These are phyloP conservation scores for Chrysopogon serrulatus DNA, from an alignment of 176 grass and related monocot species.

Conservation along the genomic window DNA sequence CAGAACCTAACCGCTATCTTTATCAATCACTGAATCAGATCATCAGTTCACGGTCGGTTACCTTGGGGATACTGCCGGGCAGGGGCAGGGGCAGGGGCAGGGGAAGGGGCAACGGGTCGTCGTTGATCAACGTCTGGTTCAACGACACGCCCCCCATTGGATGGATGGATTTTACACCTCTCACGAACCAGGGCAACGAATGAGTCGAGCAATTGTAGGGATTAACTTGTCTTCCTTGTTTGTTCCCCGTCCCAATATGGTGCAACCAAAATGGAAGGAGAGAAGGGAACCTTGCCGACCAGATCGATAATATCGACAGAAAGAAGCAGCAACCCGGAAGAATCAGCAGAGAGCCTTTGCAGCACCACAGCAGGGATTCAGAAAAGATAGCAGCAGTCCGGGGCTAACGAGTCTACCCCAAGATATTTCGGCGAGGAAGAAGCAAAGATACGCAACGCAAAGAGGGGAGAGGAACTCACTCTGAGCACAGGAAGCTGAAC, in stretches of 20 bases:
- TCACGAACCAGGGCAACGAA: background rate
- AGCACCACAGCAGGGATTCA: background rate
- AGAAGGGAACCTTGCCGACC: background rate
- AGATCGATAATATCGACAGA: background rate
- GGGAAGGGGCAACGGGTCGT: background rate
- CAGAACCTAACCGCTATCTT: background rate
- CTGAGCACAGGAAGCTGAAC: background rate
- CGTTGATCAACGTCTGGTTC: constrained; percentile 20
- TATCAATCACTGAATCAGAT: background rate
- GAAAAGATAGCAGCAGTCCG: background rate
- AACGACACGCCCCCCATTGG: constrained; percentile 41
- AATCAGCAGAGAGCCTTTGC: background rate
- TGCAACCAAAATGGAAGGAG: background rate
- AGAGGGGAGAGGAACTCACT: background rate
- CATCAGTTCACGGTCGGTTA: background rate
- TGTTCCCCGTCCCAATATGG: background rate
- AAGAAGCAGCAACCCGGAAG: background rate
- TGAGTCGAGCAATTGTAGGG: background rate
- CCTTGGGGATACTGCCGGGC: constrained; percentile 7
- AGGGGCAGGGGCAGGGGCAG: background rate
- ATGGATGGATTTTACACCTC: background rate
- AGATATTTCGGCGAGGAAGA: background rate
- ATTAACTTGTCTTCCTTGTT: background rate
- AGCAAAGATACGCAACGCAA: background rate
- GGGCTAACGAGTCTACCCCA: background rate